Base-by-base conservation (phyloP, 257 asterid genomes). In the Capsicum pubescens region DNA sequence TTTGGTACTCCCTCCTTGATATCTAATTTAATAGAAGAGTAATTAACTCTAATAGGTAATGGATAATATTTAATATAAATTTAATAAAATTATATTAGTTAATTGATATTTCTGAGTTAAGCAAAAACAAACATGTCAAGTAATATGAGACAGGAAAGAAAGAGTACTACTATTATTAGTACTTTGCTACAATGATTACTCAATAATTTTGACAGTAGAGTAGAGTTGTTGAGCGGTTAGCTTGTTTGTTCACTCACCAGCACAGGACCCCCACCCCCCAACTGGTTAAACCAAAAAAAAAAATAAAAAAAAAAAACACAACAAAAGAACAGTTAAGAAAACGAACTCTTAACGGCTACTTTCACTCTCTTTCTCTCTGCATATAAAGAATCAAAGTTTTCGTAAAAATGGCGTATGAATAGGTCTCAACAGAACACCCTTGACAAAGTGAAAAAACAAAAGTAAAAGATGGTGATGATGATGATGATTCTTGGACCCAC, bases 201-300 rank as follows among this genome's bases (percentile, higher is more conserved):
- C 81, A 26, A 86, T 39, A 84, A 54, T 84, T 84, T 70, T 83
- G 35, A 85, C 4, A 16, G 9, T 71, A 66, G 76, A 5, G 42
- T 21, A 71, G 77, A 44, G 70, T 85, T 11, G 88, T 83, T 85
- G 88, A 78, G 90, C 82, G 59, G 92, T 89, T 90, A 89, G 91
- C 78, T 90, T 81, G 76, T 70, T 79, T 61, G 77, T 19, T 56
- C 19, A 83, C 57, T 46, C 81, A 7, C 60, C 13, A 46, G 72
- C 35, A 69, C 46, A 78, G 55, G 69, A 83, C 26, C 42, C 59
- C 50, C n/a, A n/a, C n/a, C 2, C 1, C 32, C 32, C 32, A 26
- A 26, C 32, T 26, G 32, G 32, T 26, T 26, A 26, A 26, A 26
- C 32, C 32, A 26, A 26, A 26, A 26, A 26, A 1, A 26, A 9